Evolutionary conservation across 208 protist genomes (phyloP).

Genomic region (Acanthamoeba triangularis): DNA sequence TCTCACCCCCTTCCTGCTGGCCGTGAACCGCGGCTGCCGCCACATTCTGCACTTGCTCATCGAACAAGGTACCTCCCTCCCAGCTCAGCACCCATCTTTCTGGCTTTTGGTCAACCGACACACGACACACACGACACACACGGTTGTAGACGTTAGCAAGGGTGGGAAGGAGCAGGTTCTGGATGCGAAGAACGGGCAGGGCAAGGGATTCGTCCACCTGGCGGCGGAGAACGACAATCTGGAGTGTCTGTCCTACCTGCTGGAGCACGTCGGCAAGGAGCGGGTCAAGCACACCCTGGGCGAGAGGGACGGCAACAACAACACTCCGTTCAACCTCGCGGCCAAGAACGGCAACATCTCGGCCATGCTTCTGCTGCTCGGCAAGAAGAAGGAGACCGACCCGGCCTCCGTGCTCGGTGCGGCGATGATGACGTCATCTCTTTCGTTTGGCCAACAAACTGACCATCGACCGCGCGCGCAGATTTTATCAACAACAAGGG

Average conservation of each 20-base stretch:
- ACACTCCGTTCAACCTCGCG: constrained; percentile 27
- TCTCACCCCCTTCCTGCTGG: constrained; percentile 41
- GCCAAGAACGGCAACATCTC: constrained; percentile 56
- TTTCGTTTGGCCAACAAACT: not conserved
- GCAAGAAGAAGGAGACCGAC: constrained; percentile 44
- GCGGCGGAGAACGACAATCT: constrained; percentile 12
- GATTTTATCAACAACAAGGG: constrained; percentile 58
- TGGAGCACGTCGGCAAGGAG: not conserved
- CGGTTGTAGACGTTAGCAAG: not conserved
- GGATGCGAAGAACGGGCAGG: constrained; percentile 8
- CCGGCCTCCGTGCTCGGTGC: constrained; percentile 11
- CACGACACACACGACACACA: not conserved
- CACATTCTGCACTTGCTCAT: not conserved
- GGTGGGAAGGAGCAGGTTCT: constrained; percentile 28
- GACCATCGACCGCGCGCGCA: not conserved
- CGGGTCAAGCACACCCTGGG: not conserved
- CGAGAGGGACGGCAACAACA: not conserved
- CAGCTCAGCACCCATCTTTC: not conserved
- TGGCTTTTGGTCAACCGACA: not conserved
- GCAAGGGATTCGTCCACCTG: constrained; percentile 17
- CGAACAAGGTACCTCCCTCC: not conserved
- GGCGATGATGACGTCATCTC: not conserved
- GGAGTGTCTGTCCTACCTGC: constrained; percentile 33
- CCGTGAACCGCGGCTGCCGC: not conserved
- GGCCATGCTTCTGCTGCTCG: constrained; percentile 25